Percentiles rank a stretch among this genome's conserved stretches.
These are phyloP conservation scores for Colletotrichum ledebouriae DNA, from an alignment of 2,329 filamentous ascomycete species.

Conservation along the genomic window DNA sequence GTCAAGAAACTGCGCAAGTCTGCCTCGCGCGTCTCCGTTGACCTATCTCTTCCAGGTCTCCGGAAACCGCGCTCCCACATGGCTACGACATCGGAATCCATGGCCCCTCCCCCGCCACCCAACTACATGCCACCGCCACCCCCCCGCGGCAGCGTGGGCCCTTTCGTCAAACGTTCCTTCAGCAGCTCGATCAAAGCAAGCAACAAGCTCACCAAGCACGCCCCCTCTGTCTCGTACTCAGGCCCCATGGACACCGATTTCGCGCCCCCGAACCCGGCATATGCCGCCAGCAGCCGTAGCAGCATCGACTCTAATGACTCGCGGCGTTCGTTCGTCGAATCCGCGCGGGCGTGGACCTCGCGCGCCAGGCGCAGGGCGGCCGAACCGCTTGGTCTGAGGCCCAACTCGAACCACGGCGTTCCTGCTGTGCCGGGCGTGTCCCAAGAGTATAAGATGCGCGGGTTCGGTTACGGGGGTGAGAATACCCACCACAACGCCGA, in stretches of 20 bases:
- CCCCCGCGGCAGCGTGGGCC: conserved; percentile 17
- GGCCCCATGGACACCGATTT: conserved; percentile 31
- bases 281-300: conserved; percentile 37
- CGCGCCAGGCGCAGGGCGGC: conserved; percentile 37
- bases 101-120: conserved; percentile 44
- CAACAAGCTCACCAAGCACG: conserved; percentile 48
- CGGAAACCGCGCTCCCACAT: conserved; percentile 48
- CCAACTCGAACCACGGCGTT: conserved; percentile 62
- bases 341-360: conserved; percentile 33
- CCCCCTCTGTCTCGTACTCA: conserved; percentile 27
- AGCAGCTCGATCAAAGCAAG: conserved; percentile 42
- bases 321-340: conserved; percentile 31
- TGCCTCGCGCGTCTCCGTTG: conserved; percentile 58
- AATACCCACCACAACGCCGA: conserved; percentile 19
- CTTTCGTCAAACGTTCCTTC: conserved; percentile 37
- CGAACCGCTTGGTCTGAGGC: conserved; percentile 54
- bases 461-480: conserved; percentile 33
- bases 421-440: conserved; percentile 61
- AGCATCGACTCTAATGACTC: conserved; percentile 43
- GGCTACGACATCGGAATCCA: conserved; percentile 45
- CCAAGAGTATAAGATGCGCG: conserved; percentile 52
- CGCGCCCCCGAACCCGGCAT: conserved; percentile 20
- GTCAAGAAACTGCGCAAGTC: conserved; percentile 68
- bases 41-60: conserved; percentile 53
- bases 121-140: conserved; percentile 26